Base-by-base conservation (phyloP, 768 basidiomycete genomes). In the Mycena alexandri region DNA sequence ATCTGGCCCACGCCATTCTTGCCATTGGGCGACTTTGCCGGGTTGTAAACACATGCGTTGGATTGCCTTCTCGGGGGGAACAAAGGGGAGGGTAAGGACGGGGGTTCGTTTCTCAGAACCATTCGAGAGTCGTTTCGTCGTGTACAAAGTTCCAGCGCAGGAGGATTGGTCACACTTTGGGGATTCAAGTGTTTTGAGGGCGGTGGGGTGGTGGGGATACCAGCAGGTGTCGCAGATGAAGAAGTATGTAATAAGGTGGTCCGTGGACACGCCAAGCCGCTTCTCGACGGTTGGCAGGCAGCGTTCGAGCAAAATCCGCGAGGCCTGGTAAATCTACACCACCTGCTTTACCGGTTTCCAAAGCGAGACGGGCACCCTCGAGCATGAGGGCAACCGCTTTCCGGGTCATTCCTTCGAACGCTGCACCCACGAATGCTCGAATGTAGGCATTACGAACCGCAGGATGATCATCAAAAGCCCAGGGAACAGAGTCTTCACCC, bases 391-490 rank as follows among this genome's bases (percentile, higher is more conserved):
- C n/a, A 14, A 69, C 59, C 1, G 54, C 38, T 0, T 25, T 51
- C 12, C 72, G 57, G 12, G 74, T 76, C 7, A 67, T 70, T n/a
- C 63, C 50, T 41, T 75, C 36, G 38, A 75, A 75, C 5, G 69
- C 50, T 6, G 55, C 29, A 10, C 42, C 58, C 1, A 75, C 60
- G 61, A 76, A 76, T 0, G 57, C 69, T 3, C 71, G 69, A 29
- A 77, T 71, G 43, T 75, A 76, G 0, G 70, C 61, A 42, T 74
- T 61, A 5, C 74, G 66, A 21, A 77, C 65, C 1, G 63, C 53
- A 0, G 76, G 74, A 50, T 75, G 58, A 29, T 76, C 76, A 25
- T 60, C 17, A 54, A 77, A 75, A 3, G 72, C 76, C n/a, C 71
- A 52, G 6, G 73, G 72, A 69, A 70, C 29, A 29, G 29, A 29